These are phyloP conservation scores for Bipolaris bicolor DNA, from an alignment of 2,329 filamentous ascomycete genomes.

Conservation along the genomic window DNA sequence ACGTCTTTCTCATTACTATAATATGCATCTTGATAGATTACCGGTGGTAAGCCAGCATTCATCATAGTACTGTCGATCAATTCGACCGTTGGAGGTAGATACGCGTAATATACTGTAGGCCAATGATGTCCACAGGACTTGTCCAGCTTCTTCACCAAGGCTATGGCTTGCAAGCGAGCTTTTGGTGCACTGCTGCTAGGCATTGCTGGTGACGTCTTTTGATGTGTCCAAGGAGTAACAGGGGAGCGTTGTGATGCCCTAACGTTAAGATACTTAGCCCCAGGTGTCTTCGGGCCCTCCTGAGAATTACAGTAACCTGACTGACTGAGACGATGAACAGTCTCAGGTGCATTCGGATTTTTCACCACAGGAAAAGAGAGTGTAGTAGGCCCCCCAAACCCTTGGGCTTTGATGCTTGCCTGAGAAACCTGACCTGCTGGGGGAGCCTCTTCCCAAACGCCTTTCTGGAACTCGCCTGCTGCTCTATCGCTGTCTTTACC, in stretches of 20 bases:
- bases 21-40: conserved; percentile 83
- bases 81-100: conserved; percentile 51
- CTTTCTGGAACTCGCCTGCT: conserved; percentile 5
- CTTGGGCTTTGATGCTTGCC: conserved; percentile 47
- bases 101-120: conserved; percentile 44
- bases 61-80: conserved; percentile 64
- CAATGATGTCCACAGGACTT: conserved; percentile 25
- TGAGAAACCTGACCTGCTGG: conserved; percentile 47
- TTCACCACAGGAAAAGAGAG: conserved; percentile 79
- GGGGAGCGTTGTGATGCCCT: conserved; percentile 28
- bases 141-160: conserved; percentile 25
- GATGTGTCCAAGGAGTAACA: conserved; percentile 42
- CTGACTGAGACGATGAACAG: conserved; percentile 70
- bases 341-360: conserved; percentile 70
- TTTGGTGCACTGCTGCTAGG: conserved; percentile 24
- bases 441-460: conserved; percentile 14
- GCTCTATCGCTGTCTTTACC: not conserved
- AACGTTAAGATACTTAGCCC: conserved; percentile 26
- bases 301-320: conserved; percentile 60
- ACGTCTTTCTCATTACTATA: conserved; percentile 87
- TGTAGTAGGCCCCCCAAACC: conserved; percentile 49
- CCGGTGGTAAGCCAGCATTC: conserved; percentile 64
- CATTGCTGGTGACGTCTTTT: conserved; percentile 32
- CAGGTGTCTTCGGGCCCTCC: conserved; percentile 39
- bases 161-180: conserved; percentile 21